A percentile compares a stretch with the other conserved stretches of the same genome.
Conservation (phyloP, 2,329 filamentous ascomycete species). For the Bertia moriformis region DNA sequence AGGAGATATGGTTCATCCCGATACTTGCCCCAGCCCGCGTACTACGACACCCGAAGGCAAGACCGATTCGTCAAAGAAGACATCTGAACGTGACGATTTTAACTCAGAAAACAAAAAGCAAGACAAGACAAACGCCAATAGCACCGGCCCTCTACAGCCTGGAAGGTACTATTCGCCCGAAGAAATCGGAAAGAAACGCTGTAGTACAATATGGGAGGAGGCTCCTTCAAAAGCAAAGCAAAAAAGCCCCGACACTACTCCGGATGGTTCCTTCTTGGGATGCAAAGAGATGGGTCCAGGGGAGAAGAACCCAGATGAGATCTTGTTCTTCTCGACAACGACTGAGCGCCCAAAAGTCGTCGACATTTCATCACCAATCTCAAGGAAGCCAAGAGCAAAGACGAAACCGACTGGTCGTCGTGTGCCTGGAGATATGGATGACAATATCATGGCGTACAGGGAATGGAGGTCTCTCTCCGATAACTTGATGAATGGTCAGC, state of each 20-base stretch:
- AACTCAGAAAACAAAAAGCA: not conserved
- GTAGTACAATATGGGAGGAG: conserved; percentile 13
- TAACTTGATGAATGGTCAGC: not conserved
- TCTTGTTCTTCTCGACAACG: conserved; percentile 15
- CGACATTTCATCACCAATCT: not conserved
- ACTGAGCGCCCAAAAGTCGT: not conserved
- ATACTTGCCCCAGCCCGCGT: conserved; percentile 15
- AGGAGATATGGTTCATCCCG: conserved; percentile 12
- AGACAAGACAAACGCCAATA: not conserved
- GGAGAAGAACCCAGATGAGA: conserved; percentile 19
- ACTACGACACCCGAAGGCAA: conserved; percentile 11
- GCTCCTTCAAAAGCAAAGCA: conserved; percentile 4
- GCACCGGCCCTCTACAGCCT: too few species aligned
- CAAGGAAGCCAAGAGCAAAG: not conserved
- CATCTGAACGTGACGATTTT: not conserved
- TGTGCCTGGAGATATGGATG: not conserved
- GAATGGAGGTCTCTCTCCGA: not conserved
- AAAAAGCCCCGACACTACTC: conserved; percentile 7
- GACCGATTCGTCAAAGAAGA: conserved; percentile 3
- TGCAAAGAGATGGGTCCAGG: conserved; percentile 18
- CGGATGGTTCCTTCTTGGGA: conserved; percentile 21
- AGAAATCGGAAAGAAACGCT: conserved; percentile 18
- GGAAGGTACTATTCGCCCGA: conserved; percentile 18
- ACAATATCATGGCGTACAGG: not conserved
- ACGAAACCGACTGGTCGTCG: not conserved